Conservation (phyloP, 2,329 filamentous ascomycete species). For the Cryphonectria radicalis region DNA sequence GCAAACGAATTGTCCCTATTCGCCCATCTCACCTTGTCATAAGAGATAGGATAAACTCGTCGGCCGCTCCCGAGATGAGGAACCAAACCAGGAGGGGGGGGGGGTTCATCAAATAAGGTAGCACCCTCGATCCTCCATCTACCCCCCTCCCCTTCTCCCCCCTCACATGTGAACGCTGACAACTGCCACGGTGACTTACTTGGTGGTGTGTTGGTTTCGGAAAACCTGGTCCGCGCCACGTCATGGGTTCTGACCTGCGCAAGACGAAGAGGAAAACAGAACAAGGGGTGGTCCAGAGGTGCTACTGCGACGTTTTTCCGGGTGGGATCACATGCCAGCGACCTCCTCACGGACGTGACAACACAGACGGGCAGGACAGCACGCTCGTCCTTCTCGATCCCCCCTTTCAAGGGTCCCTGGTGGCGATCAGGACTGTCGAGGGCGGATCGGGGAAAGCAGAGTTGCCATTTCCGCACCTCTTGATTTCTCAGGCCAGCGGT, state of each 20-base stretch:
- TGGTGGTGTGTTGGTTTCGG: constrained; percentile 9
- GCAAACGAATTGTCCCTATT: neutral
- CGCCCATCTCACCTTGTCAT: neutral
- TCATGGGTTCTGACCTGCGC: neutral
- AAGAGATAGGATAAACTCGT: constrained; percentile 10
- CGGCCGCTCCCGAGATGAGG: constrained; percentile 11
- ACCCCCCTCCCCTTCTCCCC: too few species aligned
- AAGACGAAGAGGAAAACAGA: neutral
- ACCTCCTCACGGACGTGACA: neutral
- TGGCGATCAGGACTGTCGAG: constrained; percentile 4
- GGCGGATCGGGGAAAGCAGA: constrained; percentile 14
- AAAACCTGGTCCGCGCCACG: constrained; percentile 6
- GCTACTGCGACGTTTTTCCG: neutral
- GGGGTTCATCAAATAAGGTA: neutral
- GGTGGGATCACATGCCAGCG: neutral
- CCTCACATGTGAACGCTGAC: neutral
- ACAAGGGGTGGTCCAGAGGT: neutral
- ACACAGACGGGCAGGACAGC: neutral
- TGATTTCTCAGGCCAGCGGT: neutral
- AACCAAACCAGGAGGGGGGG: neutral
- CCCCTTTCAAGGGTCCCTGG: neutral
- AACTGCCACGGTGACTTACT: neutral
- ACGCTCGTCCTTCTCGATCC: neutral
- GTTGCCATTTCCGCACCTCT: neutral
- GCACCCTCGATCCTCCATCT: neutral